Base-by-base conservation (phyloP, 192 early-diverging fungal species). In the Backusella mclennaniae region DNA sequence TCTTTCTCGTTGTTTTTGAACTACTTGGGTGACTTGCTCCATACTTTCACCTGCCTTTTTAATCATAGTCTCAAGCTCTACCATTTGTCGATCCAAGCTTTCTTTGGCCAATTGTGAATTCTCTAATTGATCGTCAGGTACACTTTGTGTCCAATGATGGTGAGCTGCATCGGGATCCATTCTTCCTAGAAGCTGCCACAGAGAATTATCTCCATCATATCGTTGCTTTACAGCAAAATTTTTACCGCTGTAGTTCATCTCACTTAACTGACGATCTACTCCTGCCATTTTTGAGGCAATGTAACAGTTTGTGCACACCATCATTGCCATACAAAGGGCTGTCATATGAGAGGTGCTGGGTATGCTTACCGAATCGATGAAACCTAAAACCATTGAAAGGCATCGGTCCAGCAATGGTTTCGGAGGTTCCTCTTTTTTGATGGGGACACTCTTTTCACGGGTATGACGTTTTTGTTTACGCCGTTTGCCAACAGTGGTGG, bases 21-120 rank as follows among this genome's bases (percentile, higher is more conserved):
- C 67, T 12, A 75, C 53, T 44, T 67, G 29, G n/a, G 63, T 75
- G 4, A 67, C 67, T 35, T 75, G 66, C 19, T 75, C 74, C 74
- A 75, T 68, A 69, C 66, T 75, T 35, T 75, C 66, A 23, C 74
- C 74, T 33, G 74, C 74, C 29, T 75, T 67, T 46, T 75, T 35
- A 35, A 75, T 49, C 74, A 75, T 75, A 9, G 21, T 75, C n/a
- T 75, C 74, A 33, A 75, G 44, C 17, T 66, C 74, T 33, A 68
- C 35, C 74, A 75, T 75, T n/a, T 68, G 74, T 36, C 35, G 53
- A 67, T 75, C 63, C 33, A 75, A n/a, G n/a, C 46, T 66, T 6
- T 75, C 26, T 35, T 67, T 75, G 41, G 74, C 44, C 26, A 21
- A 33, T 23, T 67, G 21, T 33, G 63, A 59, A 36, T 33, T 17